Base-by-base conservation (phyloP, 768 basidiomycete species). In the Lactifluus subvellereus region DNA sequence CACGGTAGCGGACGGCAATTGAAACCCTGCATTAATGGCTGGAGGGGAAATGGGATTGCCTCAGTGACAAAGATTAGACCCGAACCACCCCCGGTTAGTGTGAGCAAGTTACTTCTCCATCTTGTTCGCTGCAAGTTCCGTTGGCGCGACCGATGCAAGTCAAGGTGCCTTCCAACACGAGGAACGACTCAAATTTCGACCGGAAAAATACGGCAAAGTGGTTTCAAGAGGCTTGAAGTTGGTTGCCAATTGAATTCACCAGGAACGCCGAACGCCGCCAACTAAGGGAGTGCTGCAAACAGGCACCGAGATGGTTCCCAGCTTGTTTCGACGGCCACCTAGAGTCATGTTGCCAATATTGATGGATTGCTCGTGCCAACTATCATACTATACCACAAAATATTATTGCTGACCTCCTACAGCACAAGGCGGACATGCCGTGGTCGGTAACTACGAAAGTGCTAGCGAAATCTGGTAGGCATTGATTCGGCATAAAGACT, bases 401-500 rank as follows among this genome's bases (percentile, higher is more conserved):
- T 27, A 88, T 85, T 47, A 98, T 98, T 65, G 84, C 95, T 0
- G 95, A 98, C 69, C 80, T 99, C 2, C 77, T 99, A 33, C 96
- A 97, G 72, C 98, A 98, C 75, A 96, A 89, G 75, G 79, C 98
- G 53, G 97, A 99, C 73, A 96, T 99, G 92, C 98, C 96, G 8
- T 97, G 98, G 72, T 82, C 98, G 22, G 97, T 99, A 71, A 99
- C 98, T 69, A 98, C 97, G 13, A 99, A 99, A 71, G 97, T 96
- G 0, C 80, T 98, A 16, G 80, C 96, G 0, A 99, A 98, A 77
- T 79, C 84, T 42, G 87, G 89, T 88, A 66, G 61, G 81, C 27
- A 48, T 35, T 30, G 8, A 49, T 6, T 42, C 22, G 50, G 27
- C 22, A 16, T 9, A 38, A 66, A 89, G 97, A 98, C 71, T 98